Evolutionary conservation across 2,329 filamentous ascomycete species (phyloP), one percentile per base, ranked within the genome.

Genomic region (Ascochyta viciae-villosae): DNA sequence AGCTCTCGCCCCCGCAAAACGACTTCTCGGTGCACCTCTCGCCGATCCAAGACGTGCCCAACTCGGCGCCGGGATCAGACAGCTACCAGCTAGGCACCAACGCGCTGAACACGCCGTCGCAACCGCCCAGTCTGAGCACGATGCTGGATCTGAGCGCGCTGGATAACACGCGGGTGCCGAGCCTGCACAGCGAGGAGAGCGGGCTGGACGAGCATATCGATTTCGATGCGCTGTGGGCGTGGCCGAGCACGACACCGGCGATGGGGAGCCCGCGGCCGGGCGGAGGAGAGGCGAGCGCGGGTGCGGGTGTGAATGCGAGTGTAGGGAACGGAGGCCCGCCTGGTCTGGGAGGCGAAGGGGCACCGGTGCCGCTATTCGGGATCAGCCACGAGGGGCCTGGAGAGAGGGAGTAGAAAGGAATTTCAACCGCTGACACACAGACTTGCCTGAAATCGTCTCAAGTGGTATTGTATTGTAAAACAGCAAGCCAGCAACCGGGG

Each of bases 171-270:
- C 56, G 69, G 0, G 69, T 73, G 7, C 74, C 73, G 1, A 72
- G 66, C 27, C 48, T 75, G 42, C 65, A 72, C 23, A 66, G 61
- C 1, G 74, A 76, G 26, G 71, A 74, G 15, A 72, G 68, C 24
- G 66, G 69, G 34, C 66, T 64, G 3, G 76, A 77, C 34, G 75
- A 78, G 44, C 69, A 75, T 19, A 76, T 78, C 48, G 76, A 78
- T 22, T 78, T 78, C 37, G 76, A 78, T 58, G 69, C 74, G 12
- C 49, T 78, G 24, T 78, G 75, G 76, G 70, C 69, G 6, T 77
- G 76, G 76, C 75, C 75, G 23, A 73, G 63, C 44, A 71, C 71
- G 29, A 72, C 72, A 33, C 71, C 71, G 26, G 72, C 67, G 4
- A 61, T 68, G 46, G 73, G 67, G 12, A 72, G 65, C 45, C 74